These are phyloP conservation scores for Cinnamomum chago DNA, from an alignment of 164 flowering plant genomes.

Conservation along the genomic window DNA sequence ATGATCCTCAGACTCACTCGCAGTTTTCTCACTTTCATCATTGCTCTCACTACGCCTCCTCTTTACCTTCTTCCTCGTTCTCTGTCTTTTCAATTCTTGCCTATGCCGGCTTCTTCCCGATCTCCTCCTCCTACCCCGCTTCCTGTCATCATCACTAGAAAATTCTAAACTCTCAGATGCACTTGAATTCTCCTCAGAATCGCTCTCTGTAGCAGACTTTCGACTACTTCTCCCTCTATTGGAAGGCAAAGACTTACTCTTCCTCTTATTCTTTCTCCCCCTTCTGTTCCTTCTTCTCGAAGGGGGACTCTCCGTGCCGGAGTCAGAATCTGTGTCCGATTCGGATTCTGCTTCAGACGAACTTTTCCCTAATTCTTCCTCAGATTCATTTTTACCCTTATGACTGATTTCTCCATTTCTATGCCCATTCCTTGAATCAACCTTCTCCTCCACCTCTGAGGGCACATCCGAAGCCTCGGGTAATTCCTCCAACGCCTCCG, in stretches of 20 bases:
- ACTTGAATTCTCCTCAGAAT: conserved; percentile 29
- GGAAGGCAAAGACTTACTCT: conserved; percentile 32
- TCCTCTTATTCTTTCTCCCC: conserved; percentile 13
- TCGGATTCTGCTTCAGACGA: conserved; percentile 14
- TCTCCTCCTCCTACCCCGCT: conserved; percentile 10
- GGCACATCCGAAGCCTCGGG: conserved; percentile 25
- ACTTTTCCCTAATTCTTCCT: conserved; percentile 20
- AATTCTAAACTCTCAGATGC: conserved; percentile 20
- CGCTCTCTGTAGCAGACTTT: conserved; percentile 26
- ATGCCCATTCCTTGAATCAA: conserved; percentile 11
- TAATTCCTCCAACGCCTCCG: conserved; percentile 14
- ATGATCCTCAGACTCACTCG: conserved; percentile 31
- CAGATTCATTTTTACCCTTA: conserved; percentile 3
- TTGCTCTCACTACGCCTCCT: conserved; percentile 32
- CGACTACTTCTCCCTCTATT: conserved; percentile 25
- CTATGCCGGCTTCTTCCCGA: conserved; percentile 14
- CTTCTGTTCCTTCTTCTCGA: conserved; percentile 8
- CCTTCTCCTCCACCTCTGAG: conserved; percentile 12
- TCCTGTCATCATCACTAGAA: conserved; percentile 17
- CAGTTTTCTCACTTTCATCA: conserved; percentile 37
- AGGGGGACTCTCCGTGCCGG: conserved; percentile 23
- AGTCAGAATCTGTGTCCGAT: conserved; percentile 35
- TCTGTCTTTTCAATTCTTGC: conserved; percentile 26
- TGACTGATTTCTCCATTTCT: background rate
- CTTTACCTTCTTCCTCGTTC: background rate